These are phyloP conservation scores for Citrus glauca DNA, from an alignment of 345 rosid species.

Conservation along the genomic window DNA sequence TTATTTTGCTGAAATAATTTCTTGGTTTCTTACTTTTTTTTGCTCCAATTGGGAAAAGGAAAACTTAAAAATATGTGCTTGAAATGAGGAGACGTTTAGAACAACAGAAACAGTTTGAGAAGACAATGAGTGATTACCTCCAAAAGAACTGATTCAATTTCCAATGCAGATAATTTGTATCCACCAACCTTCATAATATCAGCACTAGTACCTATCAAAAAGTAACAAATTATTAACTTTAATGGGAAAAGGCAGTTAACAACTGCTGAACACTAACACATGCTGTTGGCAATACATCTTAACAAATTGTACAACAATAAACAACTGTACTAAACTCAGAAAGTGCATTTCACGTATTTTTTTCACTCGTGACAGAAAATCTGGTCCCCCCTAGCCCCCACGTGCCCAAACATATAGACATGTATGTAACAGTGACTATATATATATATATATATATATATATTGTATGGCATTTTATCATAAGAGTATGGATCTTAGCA, in stretches of 20 bases:
- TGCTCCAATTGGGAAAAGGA: background rate
- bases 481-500: background rate
- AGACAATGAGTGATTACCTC: conserved; percentile 46
- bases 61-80: background rate
- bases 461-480: background rate
- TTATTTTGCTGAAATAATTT: background rate
- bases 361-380: background rate
- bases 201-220: conserved; percentile 69
- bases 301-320: background rate
- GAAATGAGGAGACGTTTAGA: background rate
- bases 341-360: background rate
- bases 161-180: conserved; percentile 91
- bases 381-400: background rate
- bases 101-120: background rate
- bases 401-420: no score
- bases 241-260: background rate
- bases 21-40: background rate
- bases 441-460: no score
- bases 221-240: background rate
- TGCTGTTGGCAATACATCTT: background rate
- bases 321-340: background rate
- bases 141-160: conserved; percentile 84
- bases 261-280: background rate
- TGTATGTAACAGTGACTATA: no score
- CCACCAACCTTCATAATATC: conserved; percentile 99